phyloP scores from a whole-genome alignment of 2,329 filamentous ascomycete genomes.

The Xylaria sp. region DNA sequence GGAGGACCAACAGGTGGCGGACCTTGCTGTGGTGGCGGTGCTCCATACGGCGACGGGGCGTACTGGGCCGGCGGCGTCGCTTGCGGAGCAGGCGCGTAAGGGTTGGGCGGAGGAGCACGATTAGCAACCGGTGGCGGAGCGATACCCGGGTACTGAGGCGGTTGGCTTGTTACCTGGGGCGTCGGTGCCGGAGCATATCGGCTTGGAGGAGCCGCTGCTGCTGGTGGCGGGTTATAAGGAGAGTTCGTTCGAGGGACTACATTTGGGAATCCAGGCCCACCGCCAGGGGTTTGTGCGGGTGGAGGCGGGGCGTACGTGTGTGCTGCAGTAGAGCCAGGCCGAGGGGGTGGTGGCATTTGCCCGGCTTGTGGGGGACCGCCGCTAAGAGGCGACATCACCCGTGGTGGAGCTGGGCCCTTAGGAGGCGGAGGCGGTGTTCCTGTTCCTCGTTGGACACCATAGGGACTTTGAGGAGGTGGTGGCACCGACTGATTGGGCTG shows the following conservation, averaged over 20 bases:
- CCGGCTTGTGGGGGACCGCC: conserved; percentile 56
- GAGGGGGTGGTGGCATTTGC: conserved; percentile 47
- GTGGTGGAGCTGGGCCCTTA: conserved; percentile 71
- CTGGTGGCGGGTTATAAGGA: conserved; percentile 82
- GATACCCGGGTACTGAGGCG: conserved; percentile 38
- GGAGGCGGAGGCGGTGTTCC: conserved; percentile 80
- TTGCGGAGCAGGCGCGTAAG: conserved; percentile 54
- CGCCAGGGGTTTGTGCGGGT: conserved; percentile 41
- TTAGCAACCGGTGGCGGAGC: conserved; percentile 40
- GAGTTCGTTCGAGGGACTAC: conserved; percentile 73
- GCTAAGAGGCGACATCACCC: conserved; percentile 72
- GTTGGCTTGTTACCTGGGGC: conserved; percentile 54
- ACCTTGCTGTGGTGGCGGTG: conserved; percentile 43
- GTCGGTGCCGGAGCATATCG: conserved; percentile 74
- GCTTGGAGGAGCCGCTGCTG: conserved; percentile 69
- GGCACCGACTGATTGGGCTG: conserved; percentile 58
- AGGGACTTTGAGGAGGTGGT: conserved; percentile 62
- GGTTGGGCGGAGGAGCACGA: conserved; percentile 51
- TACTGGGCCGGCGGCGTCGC: conserved; percentile 56
- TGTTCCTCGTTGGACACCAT: conserved; percentile 59
- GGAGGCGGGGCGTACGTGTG: conserved; percentile 68
- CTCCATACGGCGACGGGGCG: conserved; percentile 58
- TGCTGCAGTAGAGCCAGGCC: conserved; percentile 60
- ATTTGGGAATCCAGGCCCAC: conserved; percentile 44
- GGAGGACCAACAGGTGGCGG: conserved; percentile 45